Evolutionary conservation across 129 eudicot genomes (phyloP), one percentile per base, ranked within the genome.

Genomic region (Pulicaria dysenterica): DNA sequence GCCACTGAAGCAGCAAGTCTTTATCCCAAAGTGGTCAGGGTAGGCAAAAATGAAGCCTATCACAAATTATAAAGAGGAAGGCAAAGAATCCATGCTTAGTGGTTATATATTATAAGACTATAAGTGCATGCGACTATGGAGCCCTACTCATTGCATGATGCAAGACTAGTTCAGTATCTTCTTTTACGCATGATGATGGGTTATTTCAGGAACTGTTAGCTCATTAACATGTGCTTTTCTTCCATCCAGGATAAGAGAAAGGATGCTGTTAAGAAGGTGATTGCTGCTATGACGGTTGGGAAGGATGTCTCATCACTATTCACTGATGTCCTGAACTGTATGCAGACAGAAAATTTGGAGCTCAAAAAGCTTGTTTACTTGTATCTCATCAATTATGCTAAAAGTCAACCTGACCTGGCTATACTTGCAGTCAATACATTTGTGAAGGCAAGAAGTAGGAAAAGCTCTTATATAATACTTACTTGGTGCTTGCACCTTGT

Each of bases 281-380:
- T 95, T 84, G 99, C 99, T 19, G 99, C 99, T 5, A 95, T 95
- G 99, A 95, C 99, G 9, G 99, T 95, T 34, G 99, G 99, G 62
- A 95, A 95, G 83, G 99, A 95, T 71, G 99, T 95, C 13, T 95
- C 99, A 31, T 95, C 98, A 36, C 85, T 93, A 70, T 93, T 93
- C 81, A 93, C 98, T 9, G 98, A 93, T 82, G 98, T 93, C 73
- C 96, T 93, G 56, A 93, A 93, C 81, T 93, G 98, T 77, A 93
- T 93, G 98, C 98, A 93, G 81, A 93, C 98, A 12, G 98, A 93
- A 72, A 93, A 93, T 69, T 79, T 93, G 92, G 98, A 93, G 89
- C 91, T 93, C 55, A 93, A 95, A 66, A 95, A 95, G 84, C 99
- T 95, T 58, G 99, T 95, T 13, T 95, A 95, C 83, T 72, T 95